Base-by-base conservation (phyloP, 768 basidiomycete species). In the Kwoniella newhampshirensis region DNA sequence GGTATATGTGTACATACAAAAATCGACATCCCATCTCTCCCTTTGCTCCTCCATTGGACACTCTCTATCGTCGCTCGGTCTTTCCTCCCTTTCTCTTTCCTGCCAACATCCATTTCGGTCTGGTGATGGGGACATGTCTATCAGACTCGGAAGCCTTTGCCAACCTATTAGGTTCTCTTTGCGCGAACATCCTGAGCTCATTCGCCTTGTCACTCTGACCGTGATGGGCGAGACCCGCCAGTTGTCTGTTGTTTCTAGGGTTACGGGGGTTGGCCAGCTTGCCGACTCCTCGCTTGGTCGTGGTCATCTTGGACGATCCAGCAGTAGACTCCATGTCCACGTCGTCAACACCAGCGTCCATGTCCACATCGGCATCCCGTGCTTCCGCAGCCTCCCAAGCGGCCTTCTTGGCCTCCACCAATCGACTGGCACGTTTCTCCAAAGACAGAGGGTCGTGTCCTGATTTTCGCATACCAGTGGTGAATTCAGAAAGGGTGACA, bases 361-460 rank as follows among this genome's bases (percentile, higher is more conserved):
- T 83, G 35, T 87, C 88, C 74, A 83, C 81, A 59, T 60, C 68
- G 28, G 59, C 66, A 28, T 64, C 58, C 26, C 57, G 59, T 40
- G 63, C 63, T 32, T 56, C 32, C 23, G 81, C 85, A 74, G 88
- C 88, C 75, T 86, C 81, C 80, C 89, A 84, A 43, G 80, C 78
- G 37, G 62, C 67, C 63, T 77, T 71, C 64, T 76, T 73, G 54
- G 69, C 37, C 37, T 70, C 74, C 23, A 73, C 89, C 41, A 98
- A 77, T 71, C 86, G 81, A 68, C 82, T 82, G 5, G 92, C 96
- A n/a, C 93, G 86, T 59, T 89, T 89, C 76, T 91, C 83, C 66
- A 99, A 86, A 47, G 83, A 82, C 63, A 86, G 87, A 4, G 96
- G 88, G 75, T 99, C 89, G 63, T 89, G 82, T 0, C 96, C 96